Evolutionary conservation across 345 rosid genomes (phyloP).

Genomic region (Euphorbia peplus): DNA sequence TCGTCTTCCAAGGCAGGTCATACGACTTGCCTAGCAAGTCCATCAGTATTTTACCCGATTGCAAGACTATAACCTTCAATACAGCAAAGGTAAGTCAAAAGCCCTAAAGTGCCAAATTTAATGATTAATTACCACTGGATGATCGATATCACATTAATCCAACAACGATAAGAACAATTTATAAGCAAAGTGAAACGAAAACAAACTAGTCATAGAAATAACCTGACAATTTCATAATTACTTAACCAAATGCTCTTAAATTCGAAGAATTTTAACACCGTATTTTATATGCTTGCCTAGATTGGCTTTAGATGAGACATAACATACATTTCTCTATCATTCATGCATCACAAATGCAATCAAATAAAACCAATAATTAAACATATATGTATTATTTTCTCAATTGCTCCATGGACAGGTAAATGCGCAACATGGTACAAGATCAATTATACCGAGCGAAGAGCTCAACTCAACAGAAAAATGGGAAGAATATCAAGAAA

Average conservation of each 20-base stretch:
- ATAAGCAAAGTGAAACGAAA: no score
- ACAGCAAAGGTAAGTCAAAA: conserved; percentile 74
- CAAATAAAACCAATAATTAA: no score
- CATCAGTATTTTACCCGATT: conserved; percentile 69
- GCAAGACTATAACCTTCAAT: conserved; percentile 61
- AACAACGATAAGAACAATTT: no score
- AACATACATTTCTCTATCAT: neutral
- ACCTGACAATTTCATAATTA: no score
- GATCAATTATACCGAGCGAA: conserved; percentile 37
- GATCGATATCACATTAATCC: no score
- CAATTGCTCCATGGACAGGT: conserved; percentile 36
- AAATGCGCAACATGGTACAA: conserved; percentile 42
- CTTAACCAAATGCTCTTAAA: neutral
- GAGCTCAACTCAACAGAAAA: conserved; percentile 35
- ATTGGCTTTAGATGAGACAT: neutral
- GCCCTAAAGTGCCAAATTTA: neutral
- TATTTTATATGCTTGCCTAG: no score
- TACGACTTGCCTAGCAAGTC: conserved; percentile 57
- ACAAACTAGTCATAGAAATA: no score
- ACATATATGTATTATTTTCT: neutral
- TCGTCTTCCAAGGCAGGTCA: conserved; percentile 42
- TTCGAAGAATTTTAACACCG: neutral
- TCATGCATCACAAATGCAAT: neutral
- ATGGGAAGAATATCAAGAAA: conserved; percentile 62
- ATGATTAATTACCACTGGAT: neutral